These are phyloP conservation scores for Alternaria hordeiaustralica DNA, from an alignment of 2,329 filamentous ascomycete species.

Conservation along the genomic window DNA sequence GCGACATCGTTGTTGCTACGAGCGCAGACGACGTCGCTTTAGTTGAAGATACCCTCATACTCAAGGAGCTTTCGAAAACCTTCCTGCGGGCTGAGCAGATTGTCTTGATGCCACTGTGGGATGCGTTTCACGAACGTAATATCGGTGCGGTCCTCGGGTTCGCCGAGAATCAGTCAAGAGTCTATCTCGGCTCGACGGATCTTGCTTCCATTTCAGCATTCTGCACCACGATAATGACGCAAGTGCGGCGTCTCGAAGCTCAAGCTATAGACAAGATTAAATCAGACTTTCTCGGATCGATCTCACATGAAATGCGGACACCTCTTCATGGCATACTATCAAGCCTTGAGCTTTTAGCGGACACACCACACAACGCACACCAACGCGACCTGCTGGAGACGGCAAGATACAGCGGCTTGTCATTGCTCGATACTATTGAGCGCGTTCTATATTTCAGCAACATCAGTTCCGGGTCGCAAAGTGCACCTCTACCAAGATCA, in stretches of 20 bases:
- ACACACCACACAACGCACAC: slow-evolving; percentile 4
- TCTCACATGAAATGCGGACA: slow-evolving; percentile 14
- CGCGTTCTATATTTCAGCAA: slow-evolving; percentile 13
- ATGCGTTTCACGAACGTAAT: slow-evolving; percentile 10
- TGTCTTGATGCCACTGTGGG: slow-evolving; percentile 10
- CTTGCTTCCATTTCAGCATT: slow-evolving; percentile 10
- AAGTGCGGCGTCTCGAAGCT: slow-evolving; percentile 10
- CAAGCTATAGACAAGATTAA: slow-evolving; percentile 14
- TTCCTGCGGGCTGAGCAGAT: slow-evolving; percentile 5
- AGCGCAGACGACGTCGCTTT: not conserved
- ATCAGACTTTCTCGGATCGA: slow-evolving; percentile 10
- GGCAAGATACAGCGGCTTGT: slow-evolving; percentile 6
- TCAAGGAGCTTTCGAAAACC: not conserved
- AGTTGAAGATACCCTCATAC: not conserved
- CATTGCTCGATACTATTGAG: slow-evolving; percentile 9
- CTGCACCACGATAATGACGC: slow-evolving; percentile 13
- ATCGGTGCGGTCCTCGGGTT: slow-evolving; percentile 10
- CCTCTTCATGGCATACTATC: slow-evolving; percentile 10
- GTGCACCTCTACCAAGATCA: not conserved
- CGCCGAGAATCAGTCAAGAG: slow-evolving; percentile 5
- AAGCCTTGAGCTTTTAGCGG: slow-evolving; percentile 6
- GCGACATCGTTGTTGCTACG: slow-evolving; percentile 6
- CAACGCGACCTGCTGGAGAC: slow-evolving; percentile 9
- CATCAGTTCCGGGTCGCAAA: slow-evolving; percentile 2
- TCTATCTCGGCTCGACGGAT: slow-evolving; percentile 9